phyloP scores from a whole-genome alignment of 306 rosid genomes.

The Trichosanthes truncata region DNA sequence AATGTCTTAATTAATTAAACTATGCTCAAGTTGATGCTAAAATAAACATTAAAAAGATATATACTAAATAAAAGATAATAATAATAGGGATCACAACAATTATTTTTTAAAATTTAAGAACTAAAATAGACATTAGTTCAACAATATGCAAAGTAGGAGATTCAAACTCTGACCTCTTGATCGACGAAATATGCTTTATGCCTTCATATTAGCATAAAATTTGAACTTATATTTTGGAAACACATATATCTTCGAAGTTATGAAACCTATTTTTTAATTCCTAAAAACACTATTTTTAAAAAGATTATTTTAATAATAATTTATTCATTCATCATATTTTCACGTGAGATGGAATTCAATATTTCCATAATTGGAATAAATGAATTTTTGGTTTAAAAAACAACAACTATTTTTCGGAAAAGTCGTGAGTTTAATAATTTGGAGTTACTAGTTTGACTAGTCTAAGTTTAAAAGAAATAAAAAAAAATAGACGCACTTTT shows the following conservation, averaged over 20 bases:
- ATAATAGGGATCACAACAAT: not conserved
- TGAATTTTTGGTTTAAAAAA: not conserved
- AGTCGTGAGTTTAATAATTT: not conserved
- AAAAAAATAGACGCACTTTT: not conserved
- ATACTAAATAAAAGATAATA: not conserved
- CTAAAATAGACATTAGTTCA: too few relatives aligned
- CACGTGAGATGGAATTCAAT: not conserved
- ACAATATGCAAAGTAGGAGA: too few relatives aligned
- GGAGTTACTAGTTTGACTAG: not conserved
- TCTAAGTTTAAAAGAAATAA: not conserved
- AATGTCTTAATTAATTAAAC: too few relatives aligned
- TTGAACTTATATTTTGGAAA: not conserved
- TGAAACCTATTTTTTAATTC: too few relatives aligned
- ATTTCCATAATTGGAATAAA: not conserved
- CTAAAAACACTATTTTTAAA: too few relatives aligned
- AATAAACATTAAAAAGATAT: not conserved
- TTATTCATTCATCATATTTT: not conserved
- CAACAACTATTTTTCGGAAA: not conserved
- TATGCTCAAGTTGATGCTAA: too few relatives aligned
- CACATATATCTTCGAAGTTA: too few relatives aligned
- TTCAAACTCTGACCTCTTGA: too few relatives aligned
- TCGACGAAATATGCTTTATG: too few relatives aligned
- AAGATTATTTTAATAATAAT: too few relatives aligned
- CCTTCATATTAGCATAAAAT: too few relatives aligned
- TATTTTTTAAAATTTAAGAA: not conserved